Conservation (phyloP, 1,284 basidiomycete genomes). For the Fomitiporia mediterranea region DNA sequence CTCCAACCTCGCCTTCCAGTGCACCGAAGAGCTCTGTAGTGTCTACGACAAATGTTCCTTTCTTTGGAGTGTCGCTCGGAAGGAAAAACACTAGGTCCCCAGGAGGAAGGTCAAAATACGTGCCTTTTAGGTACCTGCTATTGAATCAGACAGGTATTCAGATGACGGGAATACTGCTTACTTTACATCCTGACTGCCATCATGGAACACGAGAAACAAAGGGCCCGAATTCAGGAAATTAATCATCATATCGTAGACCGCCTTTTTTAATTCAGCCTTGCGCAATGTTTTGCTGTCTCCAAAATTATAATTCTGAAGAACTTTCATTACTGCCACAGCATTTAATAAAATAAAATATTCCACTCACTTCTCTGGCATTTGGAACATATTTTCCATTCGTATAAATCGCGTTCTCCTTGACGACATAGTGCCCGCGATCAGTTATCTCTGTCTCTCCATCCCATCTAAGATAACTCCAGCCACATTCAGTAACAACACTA, state of each 20-base stretch:
- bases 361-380: constrained; percentile 53
- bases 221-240: constrained; percentile 45
- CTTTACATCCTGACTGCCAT: constrained; percentile 69
- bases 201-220: constrained; percentile 78
- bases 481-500: constrained; percentile 67
- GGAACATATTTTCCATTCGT: constrained; percentile 59
- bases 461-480: constrained; percentile 62
- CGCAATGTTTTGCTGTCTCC: constrained; percentile 54
- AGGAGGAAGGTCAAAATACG: constrained; percentile 45
- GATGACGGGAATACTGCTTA: constrained; percentile 29
- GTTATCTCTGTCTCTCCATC: constrained; percentile 41
- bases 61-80: constrained; percentile 46
- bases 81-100: constrained; percentile 49
- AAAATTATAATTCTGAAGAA: constrained; percentile 55
- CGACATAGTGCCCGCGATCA: constrained; percentile 57
- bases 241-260: constrained; percentile 47
- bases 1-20: constrained; percentile 52
- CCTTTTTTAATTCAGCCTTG: constrained; percentile 46
- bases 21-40: constrained; percentile 70
- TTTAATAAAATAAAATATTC: not conserved
- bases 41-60: constrained; percentile 63
- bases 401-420: constrained; percentile 55
- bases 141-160: not conserved
- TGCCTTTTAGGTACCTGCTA: constrained; percentile 47
- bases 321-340: not conserved